Conservation (phyloP, 208 protist genomes). For the Acanthamoeba divionensis region DNA sequence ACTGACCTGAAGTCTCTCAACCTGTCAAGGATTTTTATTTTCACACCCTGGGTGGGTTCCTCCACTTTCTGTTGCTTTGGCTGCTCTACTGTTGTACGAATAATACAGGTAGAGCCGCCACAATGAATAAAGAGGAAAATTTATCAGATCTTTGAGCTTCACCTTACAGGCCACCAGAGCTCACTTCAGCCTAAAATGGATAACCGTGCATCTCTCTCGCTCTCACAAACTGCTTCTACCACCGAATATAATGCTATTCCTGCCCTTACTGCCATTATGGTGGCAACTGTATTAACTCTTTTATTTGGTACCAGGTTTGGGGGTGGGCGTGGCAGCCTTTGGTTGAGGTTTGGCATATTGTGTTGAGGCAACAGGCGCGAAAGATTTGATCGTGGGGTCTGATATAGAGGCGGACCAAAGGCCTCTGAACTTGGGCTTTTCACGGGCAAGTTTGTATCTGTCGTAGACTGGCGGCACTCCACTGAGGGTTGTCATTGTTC, state of each 20-base stretch:
- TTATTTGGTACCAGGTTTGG: background rate
- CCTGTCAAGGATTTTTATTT: slow-evolving; percentile 9
- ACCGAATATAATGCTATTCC: too few species aligned
- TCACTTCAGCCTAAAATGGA: too few species aligned
- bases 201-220: too few species aligned
- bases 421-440: slow-evolving; percentile 50
- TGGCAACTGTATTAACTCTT: background rate
- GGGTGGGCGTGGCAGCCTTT: slow-evolving; percentile 14
- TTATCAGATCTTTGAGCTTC: too few species aligned
- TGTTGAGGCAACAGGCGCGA: slow-evolving; percentile 1
- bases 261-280: too few species aligned
- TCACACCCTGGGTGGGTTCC: background rate
- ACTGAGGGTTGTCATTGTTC: too few species aligned
- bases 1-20: background rate
- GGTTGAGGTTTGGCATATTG: background rate
- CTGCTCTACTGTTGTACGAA: too few species aligned
- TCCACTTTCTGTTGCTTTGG: background rate
- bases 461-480: background rate
- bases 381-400: slow-evolving; percentile 17
- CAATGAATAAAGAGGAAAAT: too few species aligned
- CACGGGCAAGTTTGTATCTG: slow-evolving; percentile 2
- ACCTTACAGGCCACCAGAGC: too few species aligned
- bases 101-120: too few species aligned
- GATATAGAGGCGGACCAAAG: slow-evolving; percentile 3
- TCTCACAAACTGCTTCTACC: too few species aligned